A percentile compares a stretch with the other conserved stretches of the same genome.
Conservation (phyloP, 441 rosid genomes). For the Bruguiera hainesii region DNA sequence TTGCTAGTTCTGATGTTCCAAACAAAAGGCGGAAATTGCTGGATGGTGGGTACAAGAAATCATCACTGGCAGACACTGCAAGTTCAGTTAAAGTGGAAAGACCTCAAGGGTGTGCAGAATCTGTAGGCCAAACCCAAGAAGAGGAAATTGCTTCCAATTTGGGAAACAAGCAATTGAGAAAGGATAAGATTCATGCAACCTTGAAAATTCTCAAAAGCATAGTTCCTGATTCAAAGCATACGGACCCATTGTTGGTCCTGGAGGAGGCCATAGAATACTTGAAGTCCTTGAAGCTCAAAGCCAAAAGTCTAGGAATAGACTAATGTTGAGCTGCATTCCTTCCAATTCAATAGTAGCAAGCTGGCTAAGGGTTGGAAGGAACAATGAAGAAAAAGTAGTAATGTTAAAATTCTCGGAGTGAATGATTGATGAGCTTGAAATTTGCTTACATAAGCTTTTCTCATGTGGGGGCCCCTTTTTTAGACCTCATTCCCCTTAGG, state of each 20-base stretch:
- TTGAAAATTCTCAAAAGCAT: constrained; percentile 58
- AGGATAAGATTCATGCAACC: constrained; percentile 50
- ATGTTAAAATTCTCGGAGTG: constrained; percentile 31
- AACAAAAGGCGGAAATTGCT: constrained; percentile 66
- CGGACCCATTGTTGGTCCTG: constrained; percentile 58
- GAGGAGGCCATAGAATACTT: constrained; percentile 73
- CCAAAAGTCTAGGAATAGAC: constrained; percentile 41
- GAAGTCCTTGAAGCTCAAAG: constrained; percentile 53
- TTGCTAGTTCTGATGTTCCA: constrained; percentile 42
- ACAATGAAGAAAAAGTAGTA: constrained; percentile 12
- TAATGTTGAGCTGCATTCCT: constrained; percentile 24
- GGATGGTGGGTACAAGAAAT: constrained; percentile 32
- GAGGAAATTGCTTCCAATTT: constrained; percentile 31
- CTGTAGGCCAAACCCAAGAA: constrained; percentile 24
- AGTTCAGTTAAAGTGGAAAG: constrained; percentile 27
- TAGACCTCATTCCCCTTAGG: constrained; percentile 15
- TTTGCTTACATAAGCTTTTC: constrained; percentile 21
- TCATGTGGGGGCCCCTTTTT: constrained; percentile 30
- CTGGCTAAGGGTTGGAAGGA: constrained; percentile 31
- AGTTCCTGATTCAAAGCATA: constrained; percentile 63
- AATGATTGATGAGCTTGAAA: constrained; percentile 43
- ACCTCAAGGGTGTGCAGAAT: constrained; percentile 32
- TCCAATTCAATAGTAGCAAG: constrained; percentile 20
- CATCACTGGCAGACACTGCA: constrained; percentile 30
- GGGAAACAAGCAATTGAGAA: constrained; percentile 36